Percentiles rank a stretch among this genome's conserved stretches.
Evolutionary conservation across 768 basidiomycete species (phyloP).

Genomic region (Suillus sp.): DNA sequence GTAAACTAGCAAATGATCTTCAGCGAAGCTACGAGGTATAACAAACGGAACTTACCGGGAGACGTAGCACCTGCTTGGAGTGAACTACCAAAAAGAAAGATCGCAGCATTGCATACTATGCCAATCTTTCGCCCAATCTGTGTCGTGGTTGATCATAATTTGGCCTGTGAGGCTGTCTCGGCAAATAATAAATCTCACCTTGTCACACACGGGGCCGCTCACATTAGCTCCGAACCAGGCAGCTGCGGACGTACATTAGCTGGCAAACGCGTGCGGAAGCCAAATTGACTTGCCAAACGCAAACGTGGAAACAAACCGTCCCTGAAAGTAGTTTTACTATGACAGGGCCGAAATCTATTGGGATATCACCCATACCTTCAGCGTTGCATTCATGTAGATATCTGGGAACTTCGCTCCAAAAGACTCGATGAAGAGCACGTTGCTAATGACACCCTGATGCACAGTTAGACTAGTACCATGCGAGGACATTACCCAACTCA

Average conservation of each 20-base stretch:
- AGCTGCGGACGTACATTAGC: constrained; percentile 24
- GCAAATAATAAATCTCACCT: constrained; percentile 7
- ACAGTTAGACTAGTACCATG: not conserved
- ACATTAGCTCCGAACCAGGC: constrained; percentile 33
- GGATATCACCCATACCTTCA: constrained; percentile 25
- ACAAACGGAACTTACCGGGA: constrained; percentile 15
- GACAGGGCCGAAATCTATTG: not conserved
- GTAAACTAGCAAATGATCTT: constrained; percentile 20
- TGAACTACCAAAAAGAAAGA: constrained; percentile 34
- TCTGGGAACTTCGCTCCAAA: constrained; percentile 36
- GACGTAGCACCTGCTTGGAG: constrained; percentile 35
- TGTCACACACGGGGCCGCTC: constrained; percentile 36
- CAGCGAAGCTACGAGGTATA: not conserved
- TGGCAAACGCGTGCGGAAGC: not conserved
- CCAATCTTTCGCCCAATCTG: constrained; percentile 33
- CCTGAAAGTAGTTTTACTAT: constrained; percentile 20
- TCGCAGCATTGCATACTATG: constrained; percentile 29
- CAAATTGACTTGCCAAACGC: constrained; percentile 25
- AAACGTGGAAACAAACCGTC: constrained; percentile 36
- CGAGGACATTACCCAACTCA: not conserved
- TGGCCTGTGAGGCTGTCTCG: not conserved
- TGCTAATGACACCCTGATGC: constrained; percentile 32
- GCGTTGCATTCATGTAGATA: constrained; percentile 29
- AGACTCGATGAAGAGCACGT: constrained; percentile 36
- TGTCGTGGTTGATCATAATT: not conserved